Evolutionary conservation across 306 rosid genomes (phyloP), one percentile per base, ranked within the genome.

Genomic region (Senna siamea): DNA sequence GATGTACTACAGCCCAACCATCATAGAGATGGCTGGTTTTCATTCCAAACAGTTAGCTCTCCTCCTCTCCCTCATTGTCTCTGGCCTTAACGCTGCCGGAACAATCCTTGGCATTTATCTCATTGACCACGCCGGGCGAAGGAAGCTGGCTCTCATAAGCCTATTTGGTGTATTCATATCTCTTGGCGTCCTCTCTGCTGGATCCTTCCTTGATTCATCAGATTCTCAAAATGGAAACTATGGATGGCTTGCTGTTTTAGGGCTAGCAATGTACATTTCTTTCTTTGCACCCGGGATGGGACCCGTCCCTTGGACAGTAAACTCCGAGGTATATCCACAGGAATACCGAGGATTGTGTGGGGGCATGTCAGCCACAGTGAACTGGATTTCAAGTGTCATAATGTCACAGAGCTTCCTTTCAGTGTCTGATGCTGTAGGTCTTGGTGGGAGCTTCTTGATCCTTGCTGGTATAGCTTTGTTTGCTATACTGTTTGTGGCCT

Each of bases 1-100:
- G 78, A 93, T 93, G 96, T 93, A 93, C 87, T 90, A 93, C 85
- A 90, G 98, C 79, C 97, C 98, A 69, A 90, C 95, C 4, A 93
- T 90, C 9, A 89, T 93, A 43, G 88, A 93, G 81, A 86, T 83
- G 97, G 98, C 98, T 30, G 98, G 98, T 40, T 87, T 93, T 37
- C 17, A 68, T 13, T 85, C 97, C 35, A 93, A 89, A n/a, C 84
- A 85, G 69, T 18, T 93, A 70, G 98, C 98, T 18, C 89, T 93
- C 66, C 78, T 84, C 14, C 85, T 93, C 1, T 89, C 98, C 70
- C 93, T 93, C 41, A 41, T 83, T 48, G 81, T 93, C 4, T 94
- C 98, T 8, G 87, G 85, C 64, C 53, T 93, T 87, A 93, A 93
- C 32, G 96, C 96, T 9, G 81, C 77, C 0, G 98, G 98, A 72